phyloP scores from a whole-genome alignment of 768 basidiomycete genomes.

The Podaxis mareebaensis region DNA sequence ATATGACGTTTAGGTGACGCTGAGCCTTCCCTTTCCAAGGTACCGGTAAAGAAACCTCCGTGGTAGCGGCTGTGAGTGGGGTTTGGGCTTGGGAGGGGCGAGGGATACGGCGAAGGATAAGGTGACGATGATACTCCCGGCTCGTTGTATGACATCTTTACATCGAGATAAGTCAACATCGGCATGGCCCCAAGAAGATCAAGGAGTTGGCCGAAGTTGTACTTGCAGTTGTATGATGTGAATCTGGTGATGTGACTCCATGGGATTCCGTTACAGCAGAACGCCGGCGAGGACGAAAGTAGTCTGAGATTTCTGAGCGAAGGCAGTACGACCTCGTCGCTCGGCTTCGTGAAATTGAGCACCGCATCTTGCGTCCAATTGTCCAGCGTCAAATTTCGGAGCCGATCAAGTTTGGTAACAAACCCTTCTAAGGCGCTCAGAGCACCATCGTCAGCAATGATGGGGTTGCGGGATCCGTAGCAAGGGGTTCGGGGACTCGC shows the following conservation, averaged over 20 bases:
- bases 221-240: conserved; percentile 14
- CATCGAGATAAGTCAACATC: conserved; percentile 10
- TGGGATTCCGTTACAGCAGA: conserved; percentile 12
- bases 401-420: conserved; percentile 12
- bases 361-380: conserved; percentile 14
- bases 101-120: conserved; percentile 11
- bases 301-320: conserved; percentile 2
- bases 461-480: neutral
- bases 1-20: conserved; percentile 10
- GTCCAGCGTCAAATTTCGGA: conserved; percentile 13
- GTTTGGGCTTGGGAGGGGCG: conserved; percentile 12
- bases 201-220: conserved; percentile 14
- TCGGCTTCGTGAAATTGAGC: conserved; percentile 1
- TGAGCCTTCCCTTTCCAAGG: conserved; percentile 2
- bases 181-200: conserved; percentile 16
- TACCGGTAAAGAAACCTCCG: neutral
- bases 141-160: conserved; percentile 15
- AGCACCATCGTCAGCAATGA: conserved; percentile 5
- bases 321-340: neutral
- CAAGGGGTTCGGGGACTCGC: conserved; percentile 8
- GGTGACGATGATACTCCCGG: conserved; percentile 11
- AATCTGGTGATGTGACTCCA: conserved; percentile 11
- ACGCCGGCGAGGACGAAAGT: conserved; percentile 11
- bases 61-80: neutral
- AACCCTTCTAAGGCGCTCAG: conserved; percentile 11